Evolutionary conservation across 306 rosid species (phyloP).

Genomic region (Cicer arietinum): DNA sequence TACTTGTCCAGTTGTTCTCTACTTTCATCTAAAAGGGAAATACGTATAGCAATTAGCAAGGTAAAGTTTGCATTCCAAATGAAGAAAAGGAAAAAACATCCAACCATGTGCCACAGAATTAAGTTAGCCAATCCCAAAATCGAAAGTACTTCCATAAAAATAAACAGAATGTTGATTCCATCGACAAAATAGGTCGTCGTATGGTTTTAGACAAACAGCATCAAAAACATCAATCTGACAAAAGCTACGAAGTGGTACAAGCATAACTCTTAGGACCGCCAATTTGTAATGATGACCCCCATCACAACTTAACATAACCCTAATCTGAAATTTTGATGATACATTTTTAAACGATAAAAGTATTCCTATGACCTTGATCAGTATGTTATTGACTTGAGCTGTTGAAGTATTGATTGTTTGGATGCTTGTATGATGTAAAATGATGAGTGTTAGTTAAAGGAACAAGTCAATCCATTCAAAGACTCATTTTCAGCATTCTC

Average conservation of each 20-base stretch:
- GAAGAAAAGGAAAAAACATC: neutral
- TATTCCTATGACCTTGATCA: too few relatives aligned
- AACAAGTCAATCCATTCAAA: too few relatives aligned
- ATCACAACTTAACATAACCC: conserved; percentile 1
- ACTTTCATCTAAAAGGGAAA: conserved; percentile 16
- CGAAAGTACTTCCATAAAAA: neutral
- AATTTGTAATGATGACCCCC: too few relatives aligned
- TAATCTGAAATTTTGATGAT: conserved; percentile 12
- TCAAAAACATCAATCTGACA: neutral
- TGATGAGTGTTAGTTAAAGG: too few relatives aligned
- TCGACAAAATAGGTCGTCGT: neutral
- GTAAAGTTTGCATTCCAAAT: neutral
- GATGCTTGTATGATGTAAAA: too few relatives aligned
- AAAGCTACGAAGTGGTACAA: conserved; percentile 12
- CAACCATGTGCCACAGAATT: conserved; percentile 5
- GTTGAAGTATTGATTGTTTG: too few relatives aligned
- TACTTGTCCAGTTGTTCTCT: neutral
- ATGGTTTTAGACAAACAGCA: neutral
- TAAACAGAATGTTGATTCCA: neutral
- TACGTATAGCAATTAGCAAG: neutral
- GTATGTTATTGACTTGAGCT: too few relatives aligned
- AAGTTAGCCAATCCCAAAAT: conserved; percentile 9
- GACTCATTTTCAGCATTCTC: too few relatives aligned
- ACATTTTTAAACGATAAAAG: neutral
- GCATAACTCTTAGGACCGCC: neutral